These are phyloP conservation scores for Lasiosphaeria miniovina DNA, from an alignment of 495 filamentous ascomycete species.

Conservation along the genomic window DNA sequence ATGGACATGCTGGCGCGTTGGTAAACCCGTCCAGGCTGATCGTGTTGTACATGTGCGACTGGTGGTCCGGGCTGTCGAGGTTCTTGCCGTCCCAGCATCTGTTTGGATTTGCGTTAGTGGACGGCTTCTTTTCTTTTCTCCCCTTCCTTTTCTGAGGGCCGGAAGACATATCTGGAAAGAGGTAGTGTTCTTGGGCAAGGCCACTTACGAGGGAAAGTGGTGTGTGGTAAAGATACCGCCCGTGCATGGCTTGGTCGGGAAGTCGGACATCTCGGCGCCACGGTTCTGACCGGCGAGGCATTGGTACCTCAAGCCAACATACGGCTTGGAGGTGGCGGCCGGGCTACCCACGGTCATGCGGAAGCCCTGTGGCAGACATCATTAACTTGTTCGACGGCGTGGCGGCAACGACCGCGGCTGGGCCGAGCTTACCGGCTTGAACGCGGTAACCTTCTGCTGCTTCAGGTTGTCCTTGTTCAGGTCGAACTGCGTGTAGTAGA, in stretches of 20 bases:
- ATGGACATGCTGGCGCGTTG: constrained; percentile 40
- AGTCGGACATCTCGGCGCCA: constrained; percentile 39
- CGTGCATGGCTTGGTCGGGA: constrained; percentile 43
- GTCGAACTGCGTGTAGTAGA: constrained; percentile 41
- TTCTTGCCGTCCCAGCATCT: constrained; percentile 57
- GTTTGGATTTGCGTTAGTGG: background rate
- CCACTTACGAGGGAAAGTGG: constrained; percentile 44
- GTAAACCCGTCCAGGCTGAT: constrained; percentile 33
- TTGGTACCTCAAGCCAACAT: constrained; percentile 44
- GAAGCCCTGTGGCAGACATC: constrained; percentile 38
- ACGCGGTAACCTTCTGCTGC: constrained; percentile 37
- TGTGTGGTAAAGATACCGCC: constrained; percentile 48
- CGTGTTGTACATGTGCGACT: constrained; percentile 49
- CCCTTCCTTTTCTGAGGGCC: too few species aligned
- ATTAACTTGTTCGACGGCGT: background rate
- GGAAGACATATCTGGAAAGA: too few species aligned
- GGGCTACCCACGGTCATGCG: constrained; percentile 51
- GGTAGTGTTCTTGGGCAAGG: too few species aligned
- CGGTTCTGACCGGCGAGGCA: constrained; percentile 37
- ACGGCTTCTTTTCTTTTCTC: too few species aligned
- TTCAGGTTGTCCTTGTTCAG: constrained; percentile 27
- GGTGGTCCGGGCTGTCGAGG: constrained; percentile 54
- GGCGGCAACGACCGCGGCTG: background rate
- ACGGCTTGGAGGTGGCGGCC: constrained; percentile 26
- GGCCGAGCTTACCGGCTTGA: constrained; percentile 35